Percentiles rank a stretch among this genome's conserved stretches.
phyloP scores from a whole-genome alignment of 345 rosid species.

The Pistacia atlantica region DNA sequence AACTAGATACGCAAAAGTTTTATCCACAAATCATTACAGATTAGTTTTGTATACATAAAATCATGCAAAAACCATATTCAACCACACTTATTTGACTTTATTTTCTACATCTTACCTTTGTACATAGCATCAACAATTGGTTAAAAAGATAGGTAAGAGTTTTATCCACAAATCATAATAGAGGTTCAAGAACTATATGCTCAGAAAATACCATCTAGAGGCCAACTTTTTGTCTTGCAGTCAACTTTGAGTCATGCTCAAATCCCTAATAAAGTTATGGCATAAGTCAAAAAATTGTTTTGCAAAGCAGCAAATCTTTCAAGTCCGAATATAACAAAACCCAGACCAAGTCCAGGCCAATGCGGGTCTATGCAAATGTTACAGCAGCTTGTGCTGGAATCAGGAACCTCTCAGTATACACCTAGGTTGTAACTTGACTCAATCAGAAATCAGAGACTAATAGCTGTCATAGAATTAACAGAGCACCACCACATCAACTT shows the following conservation, averaged over 20 bases:
- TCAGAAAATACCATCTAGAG: too few species aligned
- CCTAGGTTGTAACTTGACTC: neutral
- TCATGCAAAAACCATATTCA: neutral
- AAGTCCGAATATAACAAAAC: neutral
- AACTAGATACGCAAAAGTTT: too few species aligned
- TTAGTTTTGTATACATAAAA: neutral
- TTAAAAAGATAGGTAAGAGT: too few species aligned
- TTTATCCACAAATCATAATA: too few species aligned
- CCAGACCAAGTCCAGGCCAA: too few species aligned
- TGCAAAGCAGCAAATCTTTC: neutral
- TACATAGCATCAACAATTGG: neutral
- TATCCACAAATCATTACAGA: too few species aligned
- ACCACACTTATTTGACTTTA: neutral
- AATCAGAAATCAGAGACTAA: neutral
- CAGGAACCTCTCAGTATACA: neutral
- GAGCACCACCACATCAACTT: neutral
- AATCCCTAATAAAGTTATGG: neutral
- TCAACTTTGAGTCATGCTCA: too few species aligned
- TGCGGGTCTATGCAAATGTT: too few species aligned
- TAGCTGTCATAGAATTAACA: neutral
- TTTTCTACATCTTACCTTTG: neutral
- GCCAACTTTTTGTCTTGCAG: too few species aligned
- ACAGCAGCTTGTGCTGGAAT: neutral
- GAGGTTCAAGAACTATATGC: too few species aligned
- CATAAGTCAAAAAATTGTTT: neutral